A percentile compares a stretch with the other conserved stretches of the same genome.
phyloP scores from a whole-genome alignment of 2,329 filamentous ascomycete genomes.

The Neurospora sp. region DNA sequence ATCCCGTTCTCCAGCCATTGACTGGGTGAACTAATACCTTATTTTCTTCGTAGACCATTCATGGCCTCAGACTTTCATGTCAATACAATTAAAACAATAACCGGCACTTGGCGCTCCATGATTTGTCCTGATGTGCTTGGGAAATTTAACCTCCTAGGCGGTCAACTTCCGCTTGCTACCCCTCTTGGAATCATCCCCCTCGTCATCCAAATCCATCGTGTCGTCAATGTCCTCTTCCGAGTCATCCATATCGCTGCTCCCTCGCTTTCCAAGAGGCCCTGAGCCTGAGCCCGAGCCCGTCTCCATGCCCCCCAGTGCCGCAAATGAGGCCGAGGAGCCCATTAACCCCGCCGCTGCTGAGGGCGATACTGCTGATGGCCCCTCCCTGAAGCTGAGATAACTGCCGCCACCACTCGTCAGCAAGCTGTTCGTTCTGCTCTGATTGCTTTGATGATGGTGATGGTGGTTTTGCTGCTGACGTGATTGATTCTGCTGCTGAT shows the following conservation, averaged over 20 bases:
- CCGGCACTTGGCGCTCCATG: not conserved
- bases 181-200: slow-evolving; percentile 37
- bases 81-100: not conserved
- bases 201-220: slow-evolving; percentile 25
- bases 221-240: slow-evolving; percentile 9
- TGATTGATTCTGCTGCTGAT: not conserved
- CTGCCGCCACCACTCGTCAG: slow-evolving; percentile 15
- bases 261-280: slow-evolving; percentile 25
- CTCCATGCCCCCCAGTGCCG: slow-evolving; percentile 9
- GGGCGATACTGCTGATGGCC: not conserved
- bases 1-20: not conserved
- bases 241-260: slow-evolving; percentile 17
- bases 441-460: not conserved
- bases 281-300: slow-evolving; percentile 29
- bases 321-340: not conserved
- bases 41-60: not conserved
- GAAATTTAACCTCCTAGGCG: slow-evolving; percentile 19
- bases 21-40: not conserved
- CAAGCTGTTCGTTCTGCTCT: slow-evolving; percentile 9
- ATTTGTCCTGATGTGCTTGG: not conserved
- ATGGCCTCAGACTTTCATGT: not conserved
- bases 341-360: slow-evolving; percentile 1
- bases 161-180: slow-evolving; percentile 42
- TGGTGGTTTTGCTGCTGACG: not conserved
- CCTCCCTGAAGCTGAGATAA: slow-evolving; percentile 4